Base-by-base conservation (phyloP, 176 grass and related monocot genomes). In the Tillandsia fasciculata region DNA sequence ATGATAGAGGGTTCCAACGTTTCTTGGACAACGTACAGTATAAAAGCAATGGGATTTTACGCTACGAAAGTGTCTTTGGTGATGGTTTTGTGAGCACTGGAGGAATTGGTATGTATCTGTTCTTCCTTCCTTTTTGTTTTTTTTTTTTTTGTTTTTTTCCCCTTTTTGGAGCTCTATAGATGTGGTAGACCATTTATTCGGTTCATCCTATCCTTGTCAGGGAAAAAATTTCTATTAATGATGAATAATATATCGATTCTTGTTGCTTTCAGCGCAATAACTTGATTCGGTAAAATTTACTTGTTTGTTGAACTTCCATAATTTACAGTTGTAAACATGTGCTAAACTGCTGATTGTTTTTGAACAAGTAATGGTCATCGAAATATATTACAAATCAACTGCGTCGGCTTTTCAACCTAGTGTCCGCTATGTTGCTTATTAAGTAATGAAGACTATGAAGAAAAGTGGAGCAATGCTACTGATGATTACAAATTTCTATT, bases 11-110 rank as follows among this genome's bases (percentile, higher is more conserved):
- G 42, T 99, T 99, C 57, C 89, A 99, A 70, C 87, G 80, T 15
- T 99, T 99, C 72, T 72, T 99, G 72, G 94, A 99, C 84, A 99
- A 85, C 50, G 94, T 93, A 53, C 94, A 99, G 63, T 99, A 99
- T 78, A 99, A 99, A 83, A 86, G 76, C 28, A 93, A 13, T 76
- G 89, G 94, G 5, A 99, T 99, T 72, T 77, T 99, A 68, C 87
- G 94, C 3, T 99, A 99, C 51, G 94, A 99, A 61, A 87, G 82
- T 50, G 77, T 99, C 48, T 99, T 99, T 72, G 94, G 94, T 73
- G 82, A 93, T 74, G 94, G 89, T 47, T 99, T 61, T 87, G 89
- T 99, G 22, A 99, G 94, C 86, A 93, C 94, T 3, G 94, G 94
- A 79, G 94, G 89, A 88, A 49, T 93, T 1, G 87, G 89, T 99